Evolutionary conservation across 2,329 filamentous ascomycete species (phyloP).

Genomic region (Penicillium janthinellum): DNA sequence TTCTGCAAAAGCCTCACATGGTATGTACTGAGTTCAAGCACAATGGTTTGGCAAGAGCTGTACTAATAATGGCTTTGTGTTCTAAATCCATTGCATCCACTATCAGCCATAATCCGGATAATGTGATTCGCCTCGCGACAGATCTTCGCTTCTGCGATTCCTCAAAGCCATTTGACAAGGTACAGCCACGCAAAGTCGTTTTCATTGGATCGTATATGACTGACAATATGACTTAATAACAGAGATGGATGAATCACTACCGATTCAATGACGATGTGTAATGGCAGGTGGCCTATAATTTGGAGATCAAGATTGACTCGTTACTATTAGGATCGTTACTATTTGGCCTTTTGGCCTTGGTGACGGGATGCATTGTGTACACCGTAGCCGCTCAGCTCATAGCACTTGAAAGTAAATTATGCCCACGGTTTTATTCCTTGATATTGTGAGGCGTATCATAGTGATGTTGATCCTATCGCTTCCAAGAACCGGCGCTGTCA

Average conservation of each 20-base stretch:
- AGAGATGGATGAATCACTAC: conserved; percentile 47
- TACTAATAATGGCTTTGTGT: not conserved
- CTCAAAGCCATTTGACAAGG: conserved; percentile 54
- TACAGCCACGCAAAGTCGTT: conserved; percentile 6
- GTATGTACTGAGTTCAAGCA: conserved; percentile 21
- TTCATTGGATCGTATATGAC: not conserved
- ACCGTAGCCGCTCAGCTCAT: no score
- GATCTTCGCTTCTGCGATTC: conserved; percentile 59
- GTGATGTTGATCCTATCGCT: not conserved
- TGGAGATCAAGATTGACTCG: not conserved
- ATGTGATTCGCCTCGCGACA: conserved; percentile 58
- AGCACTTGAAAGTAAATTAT: not conserved
- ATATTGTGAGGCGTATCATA: no score
- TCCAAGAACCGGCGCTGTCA: not conserved
- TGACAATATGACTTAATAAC: not conserved
- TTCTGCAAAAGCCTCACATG: conserved; percentile 44
- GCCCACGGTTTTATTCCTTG: accelerated
- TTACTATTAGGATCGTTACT: not conserved
- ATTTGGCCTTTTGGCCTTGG: not conserved
- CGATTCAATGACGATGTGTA: conserved; percentile 39
- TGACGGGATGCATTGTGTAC: not conserved
- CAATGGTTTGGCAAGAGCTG: not conserved
- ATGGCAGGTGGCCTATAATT: not conserved
- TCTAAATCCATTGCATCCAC: conserved; percentile 60
- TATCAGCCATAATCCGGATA: conserved; percentile 55